phyloP scores from a whole-genome alignment of 2,329 filamentous ascomycete species.

The Diplodia scrobiculata region DNA sequence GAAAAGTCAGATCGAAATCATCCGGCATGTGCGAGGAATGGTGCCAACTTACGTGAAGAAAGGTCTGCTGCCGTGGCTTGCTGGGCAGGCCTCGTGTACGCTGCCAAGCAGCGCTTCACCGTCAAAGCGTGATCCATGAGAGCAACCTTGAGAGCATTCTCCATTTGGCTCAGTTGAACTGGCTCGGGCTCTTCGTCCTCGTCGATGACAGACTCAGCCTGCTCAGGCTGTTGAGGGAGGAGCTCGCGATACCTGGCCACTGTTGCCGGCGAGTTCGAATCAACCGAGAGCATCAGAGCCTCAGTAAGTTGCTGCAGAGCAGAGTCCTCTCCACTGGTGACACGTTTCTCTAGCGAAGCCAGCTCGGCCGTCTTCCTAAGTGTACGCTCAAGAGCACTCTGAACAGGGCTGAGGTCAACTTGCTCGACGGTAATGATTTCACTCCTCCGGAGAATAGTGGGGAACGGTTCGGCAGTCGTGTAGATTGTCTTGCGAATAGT shows the following conservation, averaged over 20 bases:
- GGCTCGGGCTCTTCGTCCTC: constrained; percentile 48
- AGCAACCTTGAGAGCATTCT: constrained; percentile 79
- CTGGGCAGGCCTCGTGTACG: constrained; percentile 66
- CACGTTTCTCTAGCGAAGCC: constrained; percentile 70
- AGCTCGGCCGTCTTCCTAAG: constrained; percentile 89
- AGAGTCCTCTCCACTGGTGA: constrained; percentile 71
- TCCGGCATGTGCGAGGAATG: background rate
- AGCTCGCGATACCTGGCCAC: constrained; percentile 77
- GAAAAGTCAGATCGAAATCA: constrained; percentile 27
- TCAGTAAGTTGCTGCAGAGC: constrained; percentile 70
- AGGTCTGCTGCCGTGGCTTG: constrained; percentile 63
- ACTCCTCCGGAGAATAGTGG: constrained; percentile 83
- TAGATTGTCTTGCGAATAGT: constrained; percentile 83
- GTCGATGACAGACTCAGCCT: constrained; percentile 34
- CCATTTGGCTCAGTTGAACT: constrained; percentile 56
- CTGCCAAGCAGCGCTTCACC: constrained; percentile 76
- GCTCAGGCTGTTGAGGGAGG: constrained; percentile 56
- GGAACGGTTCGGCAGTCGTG: constrained; percentile 81
- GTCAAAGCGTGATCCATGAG: constrained; percentile 86
- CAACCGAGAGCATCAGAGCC: constrained; percentile 74
- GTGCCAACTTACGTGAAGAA: constrained; percentile 60
- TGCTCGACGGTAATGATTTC: constrained; percentile 74
- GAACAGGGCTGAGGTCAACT: constrained; percentile 69
- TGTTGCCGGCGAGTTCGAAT: constrained; percentile 71
- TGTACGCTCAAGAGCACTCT: constrained; percentile 89